phyloP scores from a whole-genome alignment of 345 rosid genomes.

The Salix suchowensis region DNA sequence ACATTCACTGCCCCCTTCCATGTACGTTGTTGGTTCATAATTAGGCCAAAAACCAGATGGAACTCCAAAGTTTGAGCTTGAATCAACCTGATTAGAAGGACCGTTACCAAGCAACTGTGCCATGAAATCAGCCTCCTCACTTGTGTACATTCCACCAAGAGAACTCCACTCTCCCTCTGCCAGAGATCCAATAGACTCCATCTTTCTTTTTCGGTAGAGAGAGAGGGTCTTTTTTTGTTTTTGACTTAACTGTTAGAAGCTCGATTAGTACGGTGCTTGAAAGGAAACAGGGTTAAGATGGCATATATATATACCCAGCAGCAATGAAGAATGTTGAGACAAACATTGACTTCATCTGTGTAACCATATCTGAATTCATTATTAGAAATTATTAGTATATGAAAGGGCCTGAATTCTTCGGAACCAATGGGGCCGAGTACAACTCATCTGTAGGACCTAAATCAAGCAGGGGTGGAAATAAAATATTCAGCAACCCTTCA shows the following conservation, averaged over 20 bases:
- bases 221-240: neutral
- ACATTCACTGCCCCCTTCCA: conserved; percentile 15
- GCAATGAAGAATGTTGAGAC: conserved; percentile 16
- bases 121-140: conserved; percentile 74
- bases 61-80: conserved; percentile 15
- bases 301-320: conserved; percentile 28
- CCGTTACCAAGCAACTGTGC: conserved; percentile 48
- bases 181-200: conserved; percentile 46
- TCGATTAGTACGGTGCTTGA: conserved; percentile 13
- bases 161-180: conserved; percentile 57
- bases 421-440: conserved; percentile 31
- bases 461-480: conserved; percentile 11
- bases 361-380: conserved; percentile 20
- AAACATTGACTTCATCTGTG: conserved; percentile 16
- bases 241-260: neutral
- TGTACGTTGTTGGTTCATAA: conserved; percentile 33
- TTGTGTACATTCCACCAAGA: conserved; percentile 44
- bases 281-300: conserved; percentile 9
- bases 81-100: conserved; percentile 21
- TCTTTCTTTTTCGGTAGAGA: neutral
- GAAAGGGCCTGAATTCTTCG: conserved; percentile 17
- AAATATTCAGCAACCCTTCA: conserved; percentile 13
- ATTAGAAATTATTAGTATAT: conserved; percentile 23
- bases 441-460: conserved; percentile 22
- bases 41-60: conserved; percentile 33